Conservation (phyloP, 2,329 filamentous ascomycete genomes). For the Dactylellina leptospora region DNA sequence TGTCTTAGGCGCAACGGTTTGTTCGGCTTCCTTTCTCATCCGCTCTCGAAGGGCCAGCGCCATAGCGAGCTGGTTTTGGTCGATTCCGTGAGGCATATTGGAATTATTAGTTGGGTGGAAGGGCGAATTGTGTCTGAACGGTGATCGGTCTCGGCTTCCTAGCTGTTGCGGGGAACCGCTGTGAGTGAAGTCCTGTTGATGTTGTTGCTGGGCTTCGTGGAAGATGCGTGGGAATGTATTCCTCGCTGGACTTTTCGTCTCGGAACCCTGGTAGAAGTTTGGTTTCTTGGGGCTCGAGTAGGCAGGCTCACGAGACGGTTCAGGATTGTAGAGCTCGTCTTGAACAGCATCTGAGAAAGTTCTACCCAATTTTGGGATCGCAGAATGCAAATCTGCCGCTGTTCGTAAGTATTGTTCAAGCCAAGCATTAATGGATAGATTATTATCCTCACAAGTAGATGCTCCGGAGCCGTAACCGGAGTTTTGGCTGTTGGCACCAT, state of each 20-base stretch:
- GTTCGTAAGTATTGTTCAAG: slow-evolving; percentile 74
- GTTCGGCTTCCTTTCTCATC: slow-evolving; percentile 60
- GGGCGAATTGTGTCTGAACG: slow-evolving; percentile 69
- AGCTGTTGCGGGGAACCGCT: slow-evolving; percentile 34
- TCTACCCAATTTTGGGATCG: slow-evolving; percentile 78
- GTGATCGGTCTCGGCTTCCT: slow-evolving; percentile 74
- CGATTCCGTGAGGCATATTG: slow-evolving; percentile 50
- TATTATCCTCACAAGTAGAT: slow-evolving; percentile 57
- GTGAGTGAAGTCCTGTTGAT: slow-evolving; percentile 45
- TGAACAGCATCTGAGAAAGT: slow-evolving; percentile 86
- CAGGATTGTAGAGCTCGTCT: slow-evolving; percentile 84
- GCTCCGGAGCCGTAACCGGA: slow-evolving; percentile 42
- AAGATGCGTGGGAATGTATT: slow-evolving; percentile 62
- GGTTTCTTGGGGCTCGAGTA: slow-evolving; percentile 73
- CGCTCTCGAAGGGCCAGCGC: slow-evolving; percentile 56
- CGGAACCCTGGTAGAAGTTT: slow-evolving; percentile 76
- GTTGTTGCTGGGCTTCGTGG: slow-evolving; percentile 59
- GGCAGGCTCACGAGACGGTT: slow-evolving; percentile 64
- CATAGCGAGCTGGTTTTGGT: slow-evolving; percentile 52
- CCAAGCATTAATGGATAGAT: slow-evolving; percentile 61
- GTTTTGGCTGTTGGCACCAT: slow-evolving; percentile 1
- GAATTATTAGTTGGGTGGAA: slow-evolving; percentile 54
- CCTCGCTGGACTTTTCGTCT: slow-evolving; percentile 62
- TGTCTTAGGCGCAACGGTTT: slow-evolving; percentile 72
- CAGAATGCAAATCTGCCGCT: slow-evolving; percentile 67